These are phyloP conservation scores for Daldinia vernicosa DNA, from an alignment of 495 filamentous ascomycete species.

Conservation along the genomic window DNA sequence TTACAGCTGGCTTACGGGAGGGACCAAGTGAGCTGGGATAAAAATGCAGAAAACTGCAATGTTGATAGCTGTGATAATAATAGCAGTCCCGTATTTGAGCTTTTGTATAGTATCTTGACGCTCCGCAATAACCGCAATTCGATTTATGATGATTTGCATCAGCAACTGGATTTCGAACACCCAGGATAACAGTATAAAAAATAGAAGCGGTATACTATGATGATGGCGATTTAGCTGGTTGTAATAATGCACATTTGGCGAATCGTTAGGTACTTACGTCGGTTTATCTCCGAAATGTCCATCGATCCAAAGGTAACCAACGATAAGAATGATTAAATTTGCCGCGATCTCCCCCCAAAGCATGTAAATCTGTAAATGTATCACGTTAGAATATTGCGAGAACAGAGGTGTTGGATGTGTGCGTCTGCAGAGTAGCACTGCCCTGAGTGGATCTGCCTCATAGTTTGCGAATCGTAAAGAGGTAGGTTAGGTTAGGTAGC, in stretches of 20 bases:
- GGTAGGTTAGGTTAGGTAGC: no score
- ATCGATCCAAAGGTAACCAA: conserved; percentile 53
- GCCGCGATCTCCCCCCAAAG: conserved; percentile 55
- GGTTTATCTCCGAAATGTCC: conserved; percentile 41
- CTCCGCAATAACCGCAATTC: conserved; percentile 53
- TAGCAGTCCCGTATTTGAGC: conserved; percentile 56
- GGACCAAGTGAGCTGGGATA: conserved; percentile 55
- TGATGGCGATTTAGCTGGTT: neutral
- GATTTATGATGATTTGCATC: conserved; percentile 61
- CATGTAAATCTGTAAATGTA: conserved; percentile 49
- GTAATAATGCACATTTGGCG: no score
- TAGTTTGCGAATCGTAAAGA: neutral
- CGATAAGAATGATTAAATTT: conserved; percentile 49
- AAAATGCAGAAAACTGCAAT: conserved; percentile 60
- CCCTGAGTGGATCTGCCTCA: neutral
- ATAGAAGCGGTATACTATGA: conserved; percentile 41
- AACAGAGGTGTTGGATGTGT: no score
- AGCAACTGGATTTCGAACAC: conserved; percentile 54
- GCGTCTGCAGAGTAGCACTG: neutral
- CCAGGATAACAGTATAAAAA: conserved; percentile 48
- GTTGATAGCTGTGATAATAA: conserved; percentile 54
- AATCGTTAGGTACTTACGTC: conserved; percentile 33
- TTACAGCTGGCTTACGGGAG: conserved; percentile 38
- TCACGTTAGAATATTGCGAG: conserved; percentile 8
- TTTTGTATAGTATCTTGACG: conserved; percentile 34